Evolutionary conservation across 208 protist genomes (phyloP).

Genomic region (Trypanosoma brucei): DNA sequence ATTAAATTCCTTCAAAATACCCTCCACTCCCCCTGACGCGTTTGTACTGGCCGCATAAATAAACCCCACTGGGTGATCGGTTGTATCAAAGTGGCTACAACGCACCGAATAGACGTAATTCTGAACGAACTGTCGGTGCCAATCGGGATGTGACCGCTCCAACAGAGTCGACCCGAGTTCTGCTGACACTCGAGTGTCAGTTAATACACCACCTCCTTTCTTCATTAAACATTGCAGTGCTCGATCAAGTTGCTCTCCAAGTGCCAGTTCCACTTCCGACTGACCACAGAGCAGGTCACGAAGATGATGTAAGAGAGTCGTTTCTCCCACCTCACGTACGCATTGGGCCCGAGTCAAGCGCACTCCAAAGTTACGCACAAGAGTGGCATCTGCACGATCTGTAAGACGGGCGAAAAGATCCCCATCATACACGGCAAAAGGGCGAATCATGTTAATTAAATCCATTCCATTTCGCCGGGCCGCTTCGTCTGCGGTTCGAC

Average conservation of each 20-base stretch:
- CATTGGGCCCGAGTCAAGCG: constrained; percentile 62
- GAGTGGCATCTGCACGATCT: constrained; percentile 40
- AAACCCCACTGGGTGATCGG: constrained; percentile 74
- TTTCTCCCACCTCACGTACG: constrained; percentile 35
- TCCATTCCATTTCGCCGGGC: constrained; percentile 60
- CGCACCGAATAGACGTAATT: constrained; percentile 61
- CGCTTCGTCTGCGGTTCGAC: constrained; percentile 32
- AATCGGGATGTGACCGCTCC: constrained; percentile 52
- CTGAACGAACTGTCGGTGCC: constrained; percentile 51
- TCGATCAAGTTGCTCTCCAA: constrained; percentile 71
- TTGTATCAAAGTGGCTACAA: constrained; percentile 65
- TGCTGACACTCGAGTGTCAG: constrained; percentile 5
- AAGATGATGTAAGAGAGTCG: constrained; percentile 27
- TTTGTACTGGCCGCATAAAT: constrained; percentile 57
- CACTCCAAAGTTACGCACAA: constrained; percentile 59
- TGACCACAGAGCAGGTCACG: constrained; percentile 30
- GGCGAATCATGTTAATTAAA: constrained; percentile 67
- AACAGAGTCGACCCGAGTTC: constrained; percentile 33
- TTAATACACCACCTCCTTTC: constrained; percentile 11
- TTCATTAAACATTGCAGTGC: constrained; percentile 37
- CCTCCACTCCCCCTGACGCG: constrained; percentile 47
- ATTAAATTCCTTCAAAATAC: constrained; percentile 41
- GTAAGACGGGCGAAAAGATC: constrained; percentile 39
- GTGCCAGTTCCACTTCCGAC: constrained; percentile 55
- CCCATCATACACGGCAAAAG: constrained; percentile 38